Base-by-base conservation (phyloP, 495 filamentous ascomycete species). In the Aspergillus panamensis region DNA sequence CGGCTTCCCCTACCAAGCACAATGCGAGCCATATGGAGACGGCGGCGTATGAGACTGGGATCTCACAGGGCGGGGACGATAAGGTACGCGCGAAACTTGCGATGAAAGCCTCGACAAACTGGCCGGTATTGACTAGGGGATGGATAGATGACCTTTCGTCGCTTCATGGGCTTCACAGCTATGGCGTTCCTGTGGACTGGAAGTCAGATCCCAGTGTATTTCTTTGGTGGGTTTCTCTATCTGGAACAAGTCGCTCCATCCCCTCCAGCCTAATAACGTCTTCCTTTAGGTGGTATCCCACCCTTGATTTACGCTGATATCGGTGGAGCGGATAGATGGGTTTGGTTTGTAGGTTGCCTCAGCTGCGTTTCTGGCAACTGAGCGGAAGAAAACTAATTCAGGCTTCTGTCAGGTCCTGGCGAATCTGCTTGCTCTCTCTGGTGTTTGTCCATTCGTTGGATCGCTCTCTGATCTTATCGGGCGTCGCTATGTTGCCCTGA, bases 371-470 rank as follows among this genome's bases (percentile, higher is more conserved):
- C 7, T 8, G 21, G 5, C 25, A 25, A 5, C 5, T 19, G 33
- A 40, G 13, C 7, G 21, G 50, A 6, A 30, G 6, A 57, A 57
- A 17, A 57, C 48, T 56, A 32, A 55, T 5, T 0, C 19, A 51
- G 6, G 3, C 5, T 29, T 45, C 13, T 35, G 6, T 29, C 51
- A 76, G 75, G 73, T 87, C 39, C 74, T 88, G 2, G 85, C 80
- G 16, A 84, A 90, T 62, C 72, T 90, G 3, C 80, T 90, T 8
- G 76, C 84, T 40, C 78, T 87, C 2, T 85, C 87, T 3, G 83
- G 81, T 47, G 80, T 90, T 10, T 88, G 85, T 52, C 87, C 87
- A 8, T 90, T 90, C 56, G 87, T 90, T 21, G 87, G 87, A 5
- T 82, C 82, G 19, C 62, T 90, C 1, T 90, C 87, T 6, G 87